Percentiles rank a stretch among this genome's conserved stretches.
phyloP scores from a whole-genome alignment of 2,329 filamentous ascomycete genomes.

The Thielaviopsis euricoi region DNA sequence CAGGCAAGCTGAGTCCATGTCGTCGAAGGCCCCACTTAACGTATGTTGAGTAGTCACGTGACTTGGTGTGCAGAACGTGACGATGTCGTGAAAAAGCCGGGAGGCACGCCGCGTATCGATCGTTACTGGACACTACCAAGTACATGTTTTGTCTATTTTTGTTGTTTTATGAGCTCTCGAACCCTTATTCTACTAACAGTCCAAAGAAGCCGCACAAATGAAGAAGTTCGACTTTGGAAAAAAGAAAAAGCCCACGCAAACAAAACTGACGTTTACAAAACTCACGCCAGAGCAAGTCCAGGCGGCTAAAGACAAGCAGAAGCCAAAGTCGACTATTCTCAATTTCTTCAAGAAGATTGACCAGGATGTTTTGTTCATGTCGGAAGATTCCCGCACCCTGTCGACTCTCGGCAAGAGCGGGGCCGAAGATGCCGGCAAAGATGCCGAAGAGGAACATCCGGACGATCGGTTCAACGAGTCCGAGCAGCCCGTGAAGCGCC shows the following conservation, averaged over 20 bases:
- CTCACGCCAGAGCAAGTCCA: conserved; percentile 10
- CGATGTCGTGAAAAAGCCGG: too few species aligned
- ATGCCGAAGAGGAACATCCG: conserved; percentile 1
- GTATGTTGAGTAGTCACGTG: background rate
- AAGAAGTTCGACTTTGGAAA: conserved; percentile 10
- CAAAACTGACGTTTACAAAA: conserved; percentile 7
- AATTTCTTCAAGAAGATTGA: conserved; percentile 61
- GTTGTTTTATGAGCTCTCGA: background rate
- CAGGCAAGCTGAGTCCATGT: background rate
- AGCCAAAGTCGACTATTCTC: conserved; percentile 41
- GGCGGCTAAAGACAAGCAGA: conserved; percentile 18
- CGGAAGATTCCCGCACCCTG: conserved; percentile 13
- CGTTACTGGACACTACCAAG: background rate
- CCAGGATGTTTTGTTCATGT: conserved; percentile 12
- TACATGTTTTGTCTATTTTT: background rate
- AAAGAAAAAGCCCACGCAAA: conserved; percentile 9
- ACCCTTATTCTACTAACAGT: background rate
- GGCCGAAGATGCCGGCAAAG: conserved; percentile 17
- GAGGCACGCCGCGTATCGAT: background rate
- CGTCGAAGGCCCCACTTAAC: background rate
- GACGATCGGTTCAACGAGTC: conserved; percentile 13
- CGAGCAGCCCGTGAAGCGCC: conserved; percentile 22
- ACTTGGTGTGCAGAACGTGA: conserved; percentile 3
- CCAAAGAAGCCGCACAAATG: background rate
- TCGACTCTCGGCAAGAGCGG: conserved; percentile 20